Conservation (phyloP, 257 asterid genomes). For the Fraxinus pennsylvanica region DNA sequence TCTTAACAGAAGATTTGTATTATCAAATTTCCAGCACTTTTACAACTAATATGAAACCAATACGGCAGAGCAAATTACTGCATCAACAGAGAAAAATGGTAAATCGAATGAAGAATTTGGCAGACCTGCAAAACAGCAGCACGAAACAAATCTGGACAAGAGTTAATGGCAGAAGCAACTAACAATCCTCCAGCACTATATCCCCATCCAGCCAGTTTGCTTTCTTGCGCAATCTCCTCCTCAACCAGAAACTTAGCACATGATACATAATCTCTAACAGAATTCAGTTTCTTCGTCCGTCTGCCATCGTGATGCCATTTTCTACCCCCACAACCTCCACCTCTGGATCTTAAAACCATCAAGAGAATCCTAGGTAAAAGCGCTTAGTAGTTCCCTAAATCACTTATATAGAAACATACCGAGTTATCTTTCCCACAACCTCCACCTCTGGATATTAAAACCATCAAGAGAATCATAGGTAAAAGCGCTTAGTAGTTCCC, state of each 20-base stretch:
- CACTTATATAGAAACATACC: not conserved
- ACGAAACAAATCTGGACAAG: conserved; percentile 72
- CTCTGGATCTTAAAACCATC: conserved; percentile 57
- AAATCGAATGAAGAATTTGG: conserved; percentile 2
- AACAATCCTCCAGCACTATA: conserved; percentile 94
- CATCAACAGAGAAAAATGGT: not conserved
- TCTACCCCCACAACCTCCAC: conserved; percentile 90
- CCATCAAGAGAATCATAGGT: conserved; percentile 23
- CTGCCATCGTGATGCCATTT: conserved; percentile 86
- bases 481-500: conserved; percentile 7
- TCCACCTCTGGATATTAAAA: conserved; percentile 76
- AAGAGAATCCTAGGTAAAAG: conserved; percentile 16
- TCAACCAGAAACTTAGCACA: conserved; percentile 86
- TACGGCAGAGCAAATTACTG: not conserved
- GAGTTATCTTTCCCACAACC: conserved; percentile 49
- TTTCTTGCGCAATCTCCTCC: conserved; percentile 64
- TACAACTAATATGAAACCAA: conserved; percentile 7
- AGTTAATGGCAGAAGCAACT: conserved; percentile 91
- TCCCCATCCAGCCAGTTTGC: conserved; percentile 95
- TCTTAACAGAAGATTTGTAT: conserved; percentile 3
- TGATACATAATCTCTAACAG: conserved; percentile 66
- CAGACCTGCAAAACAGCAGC: conserved; percentile 87
- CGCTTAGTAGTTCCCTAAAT: not conserved
- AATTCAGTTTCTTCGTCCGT: conserved; percentile 64
- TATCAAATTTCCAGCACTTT: conserved; percentile 1